phyloP scores from a whole-genome alignment of 805 yeast genomes.

The Wickerhamiella sorbophila region DNA sequence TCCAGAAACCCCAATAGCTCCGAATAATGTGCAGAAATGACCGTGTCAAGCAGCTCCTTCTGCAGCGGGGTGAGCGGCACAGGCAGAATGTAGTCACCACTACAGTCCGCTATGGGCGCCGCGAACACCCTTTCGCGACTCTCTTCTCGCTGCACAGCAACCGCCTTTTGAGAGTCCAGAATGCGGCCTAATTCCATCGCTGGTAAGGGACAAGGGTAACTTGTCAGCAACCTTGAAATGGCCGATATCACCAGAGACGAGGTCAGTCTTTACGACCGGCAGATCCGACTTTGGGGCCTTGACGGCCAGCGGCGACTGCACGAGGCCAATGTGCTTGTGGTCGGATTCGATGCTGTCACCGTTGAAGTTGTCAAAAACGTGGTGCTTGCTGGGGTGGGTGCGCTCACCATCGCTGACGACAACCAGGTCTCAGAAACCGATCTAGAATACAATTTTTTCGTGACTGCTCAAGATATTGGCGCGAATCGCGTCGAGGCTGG shows the following conservation, averaged over 20 bases:
- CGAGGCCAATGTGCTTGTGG: slow-evolving; percentile 51
- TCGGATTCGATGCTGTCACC: slow-evolving; percentile 66
- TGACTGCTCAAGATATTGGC: slow-evolving; percentile 34
- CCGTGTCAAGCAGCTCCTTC: slow-evolving; percentile 75
- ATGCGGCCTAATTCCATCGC: not conserved
- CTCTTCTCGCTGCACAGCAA: slow-evolving; percentile 21
- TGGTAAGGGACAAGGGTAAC: too few species aligned
- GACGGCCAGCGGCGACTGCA: slow-evolving; percentile 74
- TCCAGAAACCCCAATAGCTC: slow-evolving; percentile 80
- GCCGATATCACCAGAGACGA: slow-evolving; percentile 14
- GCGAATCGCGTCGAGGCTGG: slow-evolving; percentile 31
- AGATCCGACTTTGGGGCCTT: slow-evolving; percentile 90
- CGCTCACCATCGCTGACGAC: slow-evolving; percentile 44
- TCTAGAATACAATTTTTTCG: slow-evolving; percentile 48
- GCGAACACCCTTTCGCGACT: slow-evolving; percentile 95
- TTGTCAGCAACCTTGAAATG: too few species aligned
- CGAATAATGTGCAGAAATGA: slow-evolving; percentile 79
- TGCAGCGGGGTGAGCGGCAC: slow-evolving; percentile 31
- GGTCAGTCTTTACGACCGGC: slow-evolving; percentile 63
- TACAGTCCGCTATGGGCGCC: slow-evolving; percentile 33
- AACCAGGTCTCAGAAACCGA: slow-evolving; percentile 30
- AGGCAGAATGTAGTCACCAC: slow-evolving; percentile 8
- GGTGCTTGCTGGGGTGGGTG: slow-evolving; percentile 58
- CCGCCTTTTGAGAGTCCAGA: not conserved
- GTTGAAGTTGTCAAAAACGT: slow-evolving; percentile 66